Base-by-base conservation (phyloP, 306 rosid species). In the Quillaja saponaria region DNA sequence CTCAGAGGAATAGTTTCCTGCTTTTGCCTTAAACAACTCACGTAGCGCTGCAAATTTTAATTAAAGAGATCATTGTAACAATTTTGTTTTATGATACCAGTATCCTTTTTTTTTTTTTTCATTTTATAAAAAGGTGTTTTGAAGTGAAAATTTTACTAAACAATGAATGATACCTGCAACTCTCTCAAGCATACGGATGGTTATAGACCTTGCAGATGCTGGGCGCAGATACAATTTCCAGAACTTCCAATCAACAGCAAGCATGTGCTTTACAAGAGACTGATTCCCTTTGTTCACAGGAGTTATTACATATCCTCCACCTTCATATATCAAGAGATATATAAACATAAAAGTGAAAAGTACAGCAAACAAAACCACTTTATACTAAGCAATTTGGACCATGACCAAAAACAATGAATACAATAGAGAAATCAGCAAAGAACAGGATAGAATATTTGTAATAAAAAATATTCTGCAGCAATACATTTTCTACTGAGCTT, bases 241-340 rank as follows among this genome's bases (percentile, higher is more conserved):
- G 51, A 63, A 85, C 69, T 84, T 91, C 97, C 97, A 91, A 74
- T 91, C 95, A 61, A 91, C 55, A 19, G 97, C 79, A 83, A 91
- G 96, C 95, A 87, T 91, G 76, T 91, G 97, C 46, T 79, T 87
- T 46, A 91, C 95, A 20, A 87, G 72, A 6, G 97, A 83, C 11
- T 78, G 84, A 14, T 82, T 84, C 71, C 96, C 91, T 21, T 84
- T 75, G 75, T 75, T 80, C 17, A 80, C 81, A 18, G 97, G 97
- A 72, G 86, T 83, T 64, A 91, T 64, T 52, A 91, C 90, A 69
- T 53, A 91, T 71, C 97, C 97, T 76, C 97, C 97, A 74, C 97
- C 97, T 91, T 44, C 34, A 76, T 53, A 34, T 34, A 31, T 35
- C 19, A 44, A 52, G 37, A 41, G 48, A 7, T 7, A 38, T 35